Conservation (phyloP, 352 stramenopile genomes). For the Globisporangium orthogonon region DNA sequence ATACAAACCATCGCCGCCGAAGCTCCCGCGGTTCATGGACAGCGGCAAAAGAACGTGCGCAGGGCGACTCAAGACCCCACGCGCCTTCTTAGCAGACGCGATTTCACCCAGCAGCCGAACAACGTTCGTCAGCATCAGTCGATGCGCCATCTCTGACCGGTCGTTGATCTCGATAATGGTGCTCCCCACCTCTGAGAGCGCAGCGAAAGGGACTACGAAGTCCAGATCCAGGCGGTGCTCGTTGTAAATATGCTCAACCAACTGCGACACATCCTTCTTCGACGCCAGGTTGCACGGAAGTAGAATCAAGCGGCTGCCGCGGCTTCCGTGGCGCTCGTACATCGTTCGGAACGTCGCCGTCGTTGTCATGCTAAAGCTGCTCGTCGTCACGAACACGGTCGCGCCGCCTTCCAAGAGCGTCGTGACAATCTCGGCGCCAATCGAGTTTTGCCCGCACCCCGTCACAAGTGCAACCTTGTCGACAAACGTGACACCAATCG, state of each 20-base stretch:
- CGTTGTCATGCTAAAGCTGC: conserved; percentile 58
- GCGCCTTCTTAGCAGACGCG: conserved; percentile 62
- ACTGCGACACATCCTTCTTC: conserved; percentile 58
- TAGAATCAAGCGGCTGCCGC: conserved; percentile 70
- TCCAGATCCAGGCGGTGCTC: conserved; percentile 79
- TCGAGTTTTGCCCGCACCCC: conserved; percentile 80
- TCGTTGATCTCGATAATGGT: conserved; percentile 77
- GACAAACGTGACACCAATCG: conserved; percentile 74
- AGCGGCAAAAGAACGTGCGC: conserved; percentile 74
- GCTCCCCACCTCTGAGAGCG: conserved; percentile 69
- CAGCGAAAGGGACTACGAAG: conserved; percentile 86
- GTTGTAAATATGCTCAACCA: conserved; percentile 82
- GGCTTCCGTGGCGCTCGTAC: conserved; percentile 82
- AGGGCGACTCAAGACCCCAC: conserved; percentile 65
- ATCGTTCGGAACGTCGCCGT: conserved; percentile 65
- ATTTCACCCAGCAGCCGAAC: conserved; percentile 78
- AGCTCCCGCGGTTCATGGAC: conserved; percentile 84
- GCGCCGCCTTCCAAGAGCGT: conserved; percentile 79
- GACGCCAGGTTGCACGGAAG: conserved; percentile 86
- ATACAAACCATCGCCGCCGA: conserved; percentile 84
- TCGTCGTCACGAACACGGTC: conserved; percentile 82
- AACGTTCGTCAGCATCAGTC: conserved; percentile 88
- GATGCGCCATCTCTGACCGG: conserved; percentile 74
- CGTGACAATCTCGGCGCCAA: conserved; percentile 81
- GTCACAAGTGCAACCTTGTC: conserved; percentile 85